Conservation (phyloP, 2,329 filamentous ascomycete genomes). For the Gnomoniopsis sp. region DNA sequence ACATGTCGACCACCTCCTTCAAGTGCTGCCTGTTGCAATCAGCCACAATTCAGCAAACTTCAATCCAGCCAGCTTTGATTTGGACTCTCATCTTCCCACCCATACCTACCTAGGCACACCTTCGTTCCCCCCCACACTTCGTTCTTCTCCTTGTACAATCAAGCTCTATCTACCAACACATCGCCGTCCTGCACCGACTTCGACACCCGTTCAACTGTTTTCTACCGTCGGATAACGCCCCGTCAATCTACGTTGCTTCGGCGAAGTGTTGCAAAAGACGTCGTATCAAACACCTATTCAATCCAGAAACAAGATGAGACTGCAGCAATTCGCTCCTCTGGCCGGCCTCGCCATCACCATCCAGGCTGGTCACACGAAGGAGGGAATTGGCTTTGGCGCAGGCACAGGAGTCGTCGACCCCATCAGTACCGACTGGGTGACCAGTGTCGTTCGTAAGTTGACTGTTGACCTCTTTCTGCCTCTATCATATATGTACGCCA, state of each 20-base stretch:
- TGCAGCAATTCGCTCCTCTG: conserved; percentile 13
- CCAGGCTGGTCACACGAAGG: conserved; percentile 21
- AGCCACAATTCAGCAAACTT: background rate
- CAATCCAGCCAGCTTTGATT: conserved; percentile 1
- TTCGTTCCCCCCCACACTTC: conserved; percentile 1
- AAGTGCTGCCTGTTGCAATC: background rate
- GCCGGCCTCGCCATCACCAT: conserved; percentile 13
- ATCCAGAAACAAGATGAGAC: conserved; percentile 20
- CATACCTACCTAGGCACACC: too few relatives aligned
- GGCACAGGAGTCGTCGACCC: background rate
- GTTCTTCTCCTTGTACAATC: conserved; percentile 5
- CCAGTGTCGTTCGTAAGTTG: conserved; percentile 34
- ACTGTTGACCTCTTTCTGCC: conserved; percentile 38
- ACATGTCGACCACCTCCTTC: background rate
- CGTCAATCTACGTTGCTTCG: background rate
- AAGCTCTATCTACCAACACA: conserved; percentile 8
- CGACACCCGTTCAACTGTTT: conserved; percentile 9
- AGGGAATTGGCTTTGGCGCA: conserved; percentile 16
- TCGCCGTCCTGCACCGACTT: conserved; percentile 9
- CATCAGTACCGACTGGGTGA: conserved; percentile 29
- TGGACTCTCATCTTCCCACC: background rate
- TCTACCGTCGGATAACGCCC: background rate
- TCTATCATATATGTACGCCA: too few relatives aligned
- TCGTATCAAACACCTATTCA: background rate
- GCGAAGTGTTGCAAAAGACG: background rate